Conservation (phyloP, 2,329 filamentous ascomycete genomes). For the Apiospora phragmitis region DNA sequence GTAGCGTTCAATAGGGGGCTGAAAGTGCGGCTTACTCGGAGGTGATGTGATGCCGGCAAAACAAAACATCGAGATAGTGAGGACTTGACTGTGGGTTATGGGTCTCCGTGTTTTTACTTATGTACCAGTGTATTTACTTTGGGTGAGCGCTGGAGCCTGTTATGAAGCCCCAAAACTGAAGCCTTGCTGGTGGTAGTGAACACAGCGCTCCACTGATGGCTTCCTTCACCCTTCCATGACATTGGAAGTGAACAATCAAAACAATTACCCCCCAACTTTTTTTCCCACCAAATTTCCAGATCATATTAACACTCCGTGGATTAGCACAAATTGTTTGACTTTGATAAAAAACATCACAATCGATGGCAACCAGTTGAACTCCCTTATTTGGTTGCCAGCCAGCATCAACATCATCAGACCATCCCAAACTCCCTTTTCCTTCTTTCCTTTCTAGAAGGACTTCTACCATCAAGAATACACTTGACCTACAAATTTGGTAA, state of each 20-base stretch:
- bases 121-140: not conserved
- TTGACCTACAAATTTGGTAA: too few relatives aligned
- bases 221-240: not conserved
- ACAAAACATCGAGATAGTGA: not conserved
- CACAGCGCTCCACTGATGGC: not conserved
- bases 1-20: constrained; percentile 22
- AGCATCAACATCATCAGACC: not conserved
- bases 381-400: not conserved
- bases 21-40: not conserved
- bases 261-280: not conserved
- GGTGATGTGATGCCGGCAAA: not conserved
- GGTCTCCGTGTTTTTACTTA: not conserved
- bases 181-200: not conserved
- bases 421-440: not conserved
- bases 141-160: too few relatives aligned
- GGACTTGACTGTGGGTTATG: not conserved
- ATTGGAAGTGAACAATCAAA: not conserved
- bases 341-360: not conserved
- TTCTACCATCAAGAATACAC: not conserved
- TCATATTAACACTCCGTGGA: not conserved
- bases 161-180: not conserved
- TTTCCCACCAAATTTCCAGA: not conserved
- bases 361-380: not conserved
- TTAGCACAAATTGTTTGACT: not conserved
- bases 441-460: not conserved